Base-by-base conservation (phyloP, 2,329 filamentous ascomycete species). In the Xylariomycetidae sp. region DNA sequence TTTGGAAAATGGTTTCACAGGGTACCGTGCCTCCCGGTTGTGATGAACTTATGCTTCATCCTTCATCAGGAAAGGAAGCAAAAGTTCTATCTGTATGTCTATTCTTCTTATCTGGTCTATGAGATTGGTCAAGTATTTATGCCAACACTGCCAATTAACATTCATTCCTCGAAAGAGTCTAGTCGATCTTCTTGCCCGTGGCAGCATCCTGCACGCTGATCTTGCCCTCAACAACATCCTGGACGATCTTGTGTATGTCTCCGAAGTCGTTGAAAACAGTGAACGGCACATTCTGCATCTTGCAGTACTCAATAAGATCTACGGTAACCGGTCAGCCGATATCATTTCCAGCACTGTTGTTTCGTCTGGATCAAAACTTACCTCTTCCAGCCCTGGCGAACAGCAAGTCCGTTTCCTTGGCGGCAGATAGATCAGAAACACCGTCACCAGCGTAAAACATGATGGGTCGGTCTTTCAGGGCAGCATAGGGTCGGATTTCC, bases 401-500 rank as follows among this genome's bases (percentile, higher is more conserved):
- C 22, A 96, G 70, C 34, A 96, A 64, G 58, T 96, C 88, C 3
- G 89, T 95, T 68, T 96, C 89, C 49, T 83, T 79, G 3, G 92
- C 90, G 7, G 90, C 92, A 17, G 85, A 93, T 32, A 96, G 69
- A 57, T 96, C 90, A 3, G 85, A 93, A 4, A 95, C 87, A 30
- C 90, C 90, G 50, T 96, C 90, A 38, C 92, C 92, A 19, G 92
- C 90, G 53, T 98, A 98, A 59, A 96, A 87, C 64, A 96, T 76
- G 24, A 78, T 80, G 2, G 92, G 92, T 25, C 88, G 74, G 52
- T 83, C 68, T 0, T 85, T 79, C 26, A 94, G 69, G 17, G 77
- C 70, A 3, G 82, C 81, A 63, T 96, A 96, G 32, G 87, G 87
- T 45, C 85, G 79, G 52, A 98, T 87, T 57, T 92, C 86, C 34